Evolutionary conservation across 1,284 basidiomycete species (phyloP).

Genomic region (Marasmius fiardii): DNA sequence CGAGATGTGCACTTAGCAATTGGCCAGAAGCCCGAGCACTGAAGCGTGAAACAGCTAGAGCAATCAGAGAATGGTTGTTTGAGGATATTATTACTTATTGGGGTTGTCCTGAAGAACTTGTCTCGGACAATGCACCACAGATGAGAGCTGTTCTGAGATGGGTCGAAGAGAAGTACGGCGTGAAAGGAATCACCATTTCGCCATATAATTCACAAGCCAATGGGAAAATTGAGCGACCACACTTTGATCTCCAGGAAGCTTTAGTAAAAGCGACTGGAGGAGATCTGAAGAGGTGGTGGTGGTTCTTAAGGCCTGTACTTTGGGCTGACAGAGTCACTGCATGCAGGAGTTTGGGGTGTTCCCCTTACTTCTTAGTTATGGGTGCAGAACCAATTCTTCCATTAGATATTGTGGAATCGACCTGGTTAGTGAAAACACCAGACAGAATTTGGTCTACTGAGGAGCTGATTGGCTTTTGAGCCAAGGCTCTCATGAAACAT

Average conservation of each 20-base stretch:
- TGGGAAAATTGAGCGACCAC: slow-evolving; percentile 6
- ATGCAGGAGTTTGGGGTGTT: slow-evolving; percentile 4
- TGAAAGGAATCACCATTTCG: slow-evolving; percentile 2
- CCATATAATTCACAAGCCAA: slow-evolving; percentile 4
- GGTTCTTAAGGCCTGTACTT: slow-evolving; percentile 4
- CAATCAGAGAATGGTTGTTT: slow-evolving; percentile 16
- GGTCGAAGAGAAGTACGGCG: slow-evolving; percentile 5
- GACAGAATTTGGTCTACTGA: not conserved
- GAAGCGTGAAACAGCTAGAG: not conserved
- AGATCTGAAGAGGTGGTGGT: slow-evolving; percentile 3
- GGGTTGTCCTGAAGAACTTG: slow-evolving; percentile 22
- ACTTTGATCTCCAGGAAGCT: slow-evolving; percentile 4
- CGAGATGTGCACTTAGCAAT: not conserved
- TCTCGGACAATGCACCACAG: not conserved
- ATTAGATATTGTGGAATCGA: slow-evolving; percentile 6
- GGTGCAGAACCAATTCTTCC: slow-evolving; percentile 10
- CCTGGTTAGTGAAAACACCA: slow-evolving; percentile 6
- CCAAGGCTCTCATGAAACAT: slow-evolving; percentile 4
- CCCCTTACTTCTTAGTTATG: slow-evolving; percentile 10
- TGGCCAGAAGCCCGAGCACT: slow-evolving; percentile 7
- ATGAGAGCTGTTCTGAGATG: not conserved
- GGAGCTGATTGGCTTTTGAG: slow-evolving; percentile 3
- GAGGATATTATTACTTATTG: no score
- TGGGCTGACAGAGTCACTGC: slow-evolving; percentile 1
- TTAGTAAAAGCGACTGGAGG: slow-evolving; percentile 3